Evolutionary conservation across 495 filamentous ascomycete genomes (phyloP), one percentile per base, ranked within the genome.

Genomic region (Penicillium bialowiezense): DNA sequence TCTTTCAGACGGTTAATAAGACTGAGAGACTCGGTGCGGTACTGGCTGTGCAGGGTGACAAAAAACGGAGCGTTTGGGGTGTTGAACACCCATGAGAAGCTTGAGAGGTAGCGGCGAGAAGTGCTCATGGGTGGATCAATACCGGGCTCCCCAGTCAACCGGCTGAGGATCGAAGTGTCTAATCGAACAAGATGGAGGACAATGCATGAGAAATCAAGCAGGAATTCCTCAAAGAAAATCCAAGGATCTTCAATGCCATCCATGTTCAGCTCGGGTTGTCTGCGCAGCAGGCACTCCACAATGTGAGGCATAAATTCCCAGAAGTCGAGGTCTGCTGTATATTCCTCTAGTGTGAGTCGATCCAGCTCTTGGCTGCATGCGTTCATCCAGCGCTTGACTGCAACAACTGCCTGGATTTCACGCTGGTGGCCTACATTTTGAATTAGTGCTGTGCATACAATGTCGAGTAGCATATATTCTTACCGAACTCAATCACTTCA

Each of bases 231-330:
- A 9, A 74, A 46, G 33, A 58, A 62, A 3, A 24, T 28, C 54
- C 60, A 61, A 14, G 52, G 39, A 3, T 56, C 58, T 7, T 50
- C 47, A 9, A 61, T 63, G 42, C 64, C 59, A 43, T 69, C 59
- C 7, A 62, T 52, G 10, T 58, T 60, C 33, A 73, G 52, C 24
- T 62, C 52, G 39, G 62, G 57, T 28, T 57, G 44, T 64, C 79
- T 65, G 48, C 66, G 67, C 37, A 79, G 50, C 14, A 82, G 41
- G 32, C 50, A 52, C 33, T 79, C 73, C 24, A 76, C 45, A 19
- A 82, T 18, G 0, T 26, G 41, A 2, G 78, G 75, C 6, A 84
- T 32, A 9, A 74, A 66, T 20, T 79, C 72, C 81, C 81, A 84
- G 54, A 82, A 80, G 7, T 72, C 68, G 19, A 54, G 48, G 23